Evolutionary conservation across 805 yeast genomes (phyloP), one percentile per base, ranked within the genome.

Genomic region (Zygoascus tannicola): DNA sequence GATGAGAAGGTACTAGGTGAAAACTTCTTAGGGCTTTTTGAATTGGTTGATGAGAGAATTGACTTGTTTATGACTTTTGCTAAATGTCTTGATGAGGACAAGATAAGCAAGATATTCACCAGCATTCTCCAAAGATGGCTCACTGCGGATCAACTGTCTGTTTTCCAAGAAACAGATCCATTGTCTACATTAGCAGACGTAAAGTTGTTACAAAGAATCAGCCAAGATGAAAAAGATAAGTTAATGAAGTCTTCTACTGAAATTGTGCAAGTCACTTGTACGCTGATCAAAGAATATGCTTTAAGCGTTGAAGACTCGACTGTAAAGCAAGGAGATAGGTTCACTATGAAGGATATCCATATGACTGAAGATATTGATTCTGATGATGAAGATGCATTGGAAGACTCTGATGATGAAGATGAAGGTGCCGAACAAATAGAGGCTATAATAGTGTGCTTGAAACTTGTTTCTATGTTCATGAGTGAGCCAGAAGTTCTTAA

Each of bases 101-200:
- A 69, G 10, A 59, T 74, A 65, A 45, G 63, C 54, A 26, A 60
- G 70, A 2, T 82, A 2, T 58, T 86, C 51, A 59, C 77, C 3
- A 49, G 48, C 0, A 60, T 79, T 1, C 63, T 90, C 48, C 70
- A 71, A 45, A 66, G 79, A 51, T 85, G 94, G 88, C 67, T 83
- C 32, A 54, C 40, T 19, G 43, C 48, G 4, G 37, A 28, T 5
- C 41, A 35, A 5, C 32, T 55, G 8, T 53, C 51, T 7, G 53
- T 54, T 1, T 51, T 53, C 19, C 60, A 54, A 3, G 66, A 63
- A 2, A 65, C 66, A 4, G 69, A 72, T 47, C 81, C 85, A n/a
- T 71, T 76, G 42, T 51, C 70, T 5, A 67, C 74, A 43, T 63
- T 84, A 32, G 63, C 77, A 4, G 81, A 82, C 54, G 64, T 85